These are phyloP conservation scores for Platanthera guangdongensis DNA, from an alignment of 106 monocot genomes.

Conservation along the genomic window DNA sequence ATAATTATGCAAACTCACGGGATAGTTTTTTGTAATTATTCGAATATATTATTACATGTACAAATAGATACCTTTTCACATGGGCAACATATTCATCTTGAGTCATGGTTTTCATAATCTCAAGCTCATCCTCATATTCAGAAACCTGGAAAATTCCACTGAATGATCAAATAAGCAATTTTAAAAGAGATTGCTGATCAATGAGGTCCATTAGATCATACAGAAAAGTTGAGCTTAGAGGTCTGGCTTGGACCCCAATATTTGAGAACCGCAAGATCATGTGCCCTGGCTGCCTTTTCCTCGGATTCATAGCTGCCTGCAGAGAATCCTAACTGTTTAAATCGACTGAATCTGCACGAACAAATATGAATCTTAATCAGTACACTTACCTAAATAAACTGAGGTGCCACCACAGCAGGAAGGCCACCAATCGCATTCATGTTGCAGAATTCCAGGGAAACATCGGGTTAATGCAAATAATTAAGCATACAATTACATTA, in stretches of 20 bases:
- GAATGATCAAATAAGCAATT: background rate
- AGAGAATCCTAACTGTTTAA: background rate
- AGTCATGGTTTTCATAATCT: slow-evolving; percentile 53
- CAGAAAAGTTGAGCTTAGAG: slow-evolving; percentile 55
- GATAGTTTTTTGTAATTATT: background rate
- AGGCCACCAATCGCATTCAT: slow-evolving; percentile 4
- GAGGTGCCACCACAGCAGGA: slow-evolving; percentile 21
- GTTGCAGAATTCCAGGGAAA: background rate
- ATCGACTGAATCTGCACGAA: background rate
- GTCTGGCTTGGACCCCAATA: slow-evolving; percentile 46
- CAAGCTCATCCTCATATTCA: slow-evolving; percentile 51
- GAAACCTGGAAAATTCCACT: slow-evolving; percentile 22
- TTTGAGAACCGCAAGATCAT: slow-evolving; percentile 66
- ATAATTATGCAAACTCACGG: no score
- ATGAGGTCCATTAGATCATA: slow-evolving; percentile 12
- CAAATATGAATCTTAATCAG: background rate
- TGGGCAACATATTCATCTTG: slow-evolving; percentile 60
- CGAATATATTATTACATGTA: background rate
- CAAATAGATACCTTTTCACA: slow-evolving; percentile 38
- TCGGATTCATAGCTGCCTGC: slow-evolving; percentile 63
- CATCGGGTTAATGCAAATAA: background rate
- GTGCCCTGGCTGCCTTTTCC: slow-evolving; percentile 62
- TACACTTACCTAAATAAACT: slow-evolving; percentile 61
- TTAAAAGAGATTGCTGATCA: background rate
- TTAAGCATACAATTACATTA: background rate